These are phyloP conservation scores for Arabis hirsuta DNA, from an alignment of 345 rosid genomes.

Conservation along the genomic window DNA sequence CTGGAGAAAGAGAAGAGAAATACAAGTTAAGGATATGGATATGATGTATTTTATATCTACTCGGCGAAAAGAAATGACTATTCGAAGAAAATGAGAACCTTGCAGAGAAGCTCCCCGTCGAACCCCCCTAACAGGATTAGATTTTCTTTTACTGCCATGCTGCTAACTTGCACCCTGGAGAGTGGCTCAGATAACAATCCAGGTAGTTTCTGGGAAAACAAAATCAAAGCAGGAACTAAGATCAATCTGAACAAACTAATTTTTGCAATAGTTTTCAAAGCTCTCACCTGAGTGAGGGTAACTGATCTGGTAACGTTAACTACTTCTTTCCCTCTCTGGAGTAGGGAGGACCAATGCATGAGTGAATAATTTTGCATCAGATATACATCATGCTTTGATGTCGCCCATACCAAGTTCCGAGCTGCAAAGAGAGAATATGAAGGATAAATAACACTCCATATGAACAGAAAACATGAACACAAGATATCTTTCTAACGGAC, in stretches of 20 bases:
- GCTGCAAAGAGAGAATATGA: slow-evolving; percentile 47
- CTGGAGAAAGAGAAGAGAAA: slow-evolving; percentile 45
- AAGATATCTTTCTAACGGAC: neutral
- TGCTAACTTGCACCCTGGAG: slow-evolving; percentile 85
- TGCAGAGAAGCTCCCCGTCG: slow-evolving; percentile 87
- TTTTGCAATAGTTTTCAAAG: neutral
- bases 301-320: slow-evolving; percentile 72
- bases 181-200: slow-evolving; percentile 54
- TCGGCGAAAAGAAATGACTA: neutral
- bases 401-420: slow-evolving; percentile 78
- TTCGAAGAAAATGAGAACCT: slow-evolving; percentile 48
- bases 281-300: slow-evolving; percentile 52
- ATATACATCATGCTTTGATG: slow-evolving; percentile 86
- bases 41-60: neutral
- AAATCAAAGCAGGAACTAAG: neutral
- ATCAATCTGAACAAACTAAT: neutral
- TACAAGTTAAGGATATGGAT: neutral
- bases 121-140: slow-evolving; percentile 81
- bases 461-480: slow-evolving; percentile 9
- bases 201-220: slow-evolving; percentile 53
- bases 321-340: slow-evolving; percentile 63
- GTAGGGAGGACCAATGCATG: slow-evolving; percentile 83
- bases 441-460: slow-evolving; percentile 6
- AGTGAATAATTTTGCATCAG: slow-evolving; percentile 77
- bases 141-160: slow-evolving; percentile 76